Conservation (phyloP, 2,329 filamentous ascomycete genomes). For the Cadophora gregata region DNA sequence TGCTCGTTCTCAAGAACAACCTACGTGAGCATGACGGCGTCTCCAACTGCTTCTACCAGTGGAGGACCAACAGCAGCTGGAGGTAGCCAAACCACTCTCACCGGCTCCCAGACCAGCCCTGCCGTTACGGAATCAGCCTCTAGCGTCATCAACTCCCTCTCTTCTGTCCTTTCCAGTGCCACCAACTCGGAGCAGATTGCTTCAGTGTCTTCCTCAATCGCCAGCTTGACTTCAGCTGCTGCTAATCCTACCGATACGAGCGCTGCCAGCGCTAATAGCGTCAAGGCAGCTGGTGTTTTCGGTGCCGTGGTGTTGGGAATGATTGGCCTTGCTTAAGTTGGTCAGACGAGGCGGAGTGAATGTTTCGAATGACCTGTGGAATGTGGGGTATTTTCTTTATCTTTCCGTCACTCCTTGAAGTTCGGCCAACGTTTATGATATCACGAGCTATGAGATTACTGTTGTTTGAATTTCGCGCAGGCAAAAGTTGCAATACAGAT, state of each 20-base stretch:
- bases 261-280: constrained; percentile 8
- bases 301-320: constrained; percentile 6
- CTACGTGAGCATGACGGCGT: constrained; percentile 7
- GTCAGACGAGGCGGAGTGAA: neutral
- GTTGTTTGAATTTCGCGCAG: neutral
- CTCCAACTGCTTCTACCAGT: neutral
- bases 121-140: constrained; percentile 8
- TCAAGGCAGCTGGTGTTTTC: constrained; percentile 1
- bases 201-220: neutral
- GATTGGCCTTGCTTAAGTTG: neutral
- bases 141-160: neutral
- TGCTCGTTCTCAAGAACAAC: constrained; percentile 17
- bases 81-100: neutral
- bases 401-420: neutral
- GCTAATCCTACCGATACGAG: neutral
- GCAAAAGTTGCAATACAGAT: neutral
- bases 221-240: constrained; percentile 9
- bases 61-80: neutral
- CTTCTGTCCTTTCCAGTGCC: neutral
- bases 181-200: neutral
- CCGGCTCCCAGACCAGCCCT: neutral
- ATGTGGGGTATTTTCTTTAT: neutral
- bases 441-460: constrained; percentile 6
- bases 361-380: too few relatives aligned
- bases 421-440: constrained; percentile 8